These are phyloP conservation scores for Diaporthe amygdali DNA, from an alignment of 2,329 filamentous ascomycete genomes.

Conservation along the genomic window DNA sequence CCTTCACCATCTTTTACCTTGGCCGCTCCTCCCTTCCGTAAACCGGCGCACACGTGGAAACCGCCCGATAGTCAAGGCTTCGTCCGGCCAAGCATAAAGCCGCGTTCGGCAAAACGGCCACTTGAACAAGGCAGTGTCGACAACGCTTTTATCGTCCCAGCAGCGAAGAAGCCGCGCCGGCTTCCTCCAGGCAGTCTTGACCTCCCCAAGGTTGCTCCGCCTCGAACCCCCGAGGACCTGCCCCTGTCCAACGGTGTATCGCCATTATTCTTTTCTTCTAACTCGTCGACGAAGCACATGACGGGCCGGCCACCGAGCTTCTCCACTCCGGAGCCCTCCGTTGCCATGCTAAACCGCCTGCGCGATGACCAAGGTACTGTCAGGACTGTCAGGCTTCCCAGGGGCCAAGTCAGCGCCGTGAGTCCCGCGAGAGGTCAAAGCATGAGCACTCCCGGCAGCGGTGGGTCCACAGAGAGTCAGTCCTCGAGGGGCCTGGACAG, in stretches of 20 bases:
- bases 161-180: slow-evolving; percentile 53
- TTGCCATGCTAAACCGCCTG: slow-evolving; percentile 52
- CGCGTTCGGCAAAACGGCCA: slow-evolving; percentile 34
- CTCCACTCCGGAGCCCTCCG: slow-evolving; percentile 46
- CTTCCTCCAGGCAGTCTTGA: slow-evolving; percentile 51
- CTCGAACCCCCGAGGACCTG: slow-evolving; percentile 28
- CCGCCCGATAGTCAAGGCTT: slow-evolving; percentile 16
- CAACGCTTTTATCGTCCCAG: slow-evolving; percentile 20
- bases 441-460: slow-evolving; percentile 57
- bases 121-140: slow-evolving; percentile 31
- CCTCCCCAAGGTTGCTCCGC: slow-evolving; percentile 37
- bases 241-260: slow-evolving; percentile 38
- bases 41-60: slow-evolving; percentile 31
- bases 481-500: slow-evolving; percentile 58
- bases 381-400: slow-evolving; percentile 61
- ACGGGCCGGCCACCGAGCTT: slow-evolving; percentile 43
- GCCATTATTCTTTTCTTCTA: slow-evolving; percentile 60
- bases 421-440: slow-evolving; percentile 48
- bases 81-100: slow-evolving; percentile 10
- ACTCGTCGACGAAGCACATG: slow-evolving; percentile 41
- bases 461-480: slow-evolving; percentile 58
- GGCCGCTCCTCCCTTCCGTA: slow-evolving; percentile 33
- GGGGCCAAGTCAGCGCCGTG: slow-evolving; percentile 55
- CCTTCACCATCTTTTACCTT: not conserved
- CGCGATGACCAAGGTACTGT: slow-evolving; percentile 51